phyloP scores from a whole-genome alignment of 495 filamentous ascomycete species.

The Lophium mytilinum region DNA sequence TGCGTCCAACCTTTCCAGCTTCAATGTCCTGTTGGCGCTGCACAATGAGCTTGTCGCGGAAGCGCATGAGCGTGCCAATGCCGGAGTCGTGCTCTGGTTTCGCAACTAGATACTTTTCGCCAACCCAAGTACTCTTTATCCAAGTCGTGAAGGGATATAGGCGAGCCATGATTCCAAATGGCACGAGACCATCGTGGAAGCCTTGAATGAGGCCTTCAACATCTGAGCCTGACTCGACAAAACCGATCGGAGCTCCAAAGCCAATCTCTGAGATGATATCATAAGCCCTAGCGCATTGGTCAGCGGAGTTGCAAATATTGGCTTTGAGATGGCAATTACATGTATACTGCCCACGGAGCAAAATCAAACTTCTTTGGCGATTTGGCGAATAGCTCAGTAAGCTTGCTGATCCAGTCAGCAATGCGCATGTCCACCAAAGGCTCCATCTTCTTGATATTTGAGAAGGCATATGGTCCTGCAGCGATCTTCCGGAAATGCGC shows the following conservation, averaged over 20 bases:
- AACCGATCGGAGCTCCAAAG: slow-evolving; percentile 56
- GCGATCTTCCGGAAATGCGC: slow-evolving; percentile 40
- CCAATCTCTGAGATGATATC: slow-evolving; percentile 59
- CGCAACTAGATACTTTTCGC: slow-evolving; percentile 46
- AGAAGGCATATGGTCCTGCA: slow-evolving; percentile 36
- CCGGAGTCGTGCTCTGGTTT: slow-evolving; percentile 46
- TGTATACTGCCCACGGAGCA: slow-evolving; percentile 44
- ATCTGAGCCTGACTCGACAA: slow-evolving; percentile 50
- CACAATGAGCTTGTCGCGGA: slow-evolving; percentile 33
- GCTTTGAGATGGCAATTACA: slow-evolving; percentile 14
- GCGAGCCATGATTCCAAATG: slow-evolving; percentile 42
- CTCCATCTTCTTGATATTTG: slow-evolving; percentile 26
- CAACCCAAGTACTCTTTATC: slow-evolving; percentile 45
- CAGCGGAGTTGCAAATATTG: too few species aligned
- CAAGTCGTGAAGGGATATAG: slow-evolving; percentile 48
- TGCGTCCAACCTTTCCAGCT: slow-evolving; percentile 27
- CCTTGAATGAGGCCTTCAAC: slow-evolving; percentile 46
- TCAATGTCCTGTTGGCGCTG: slow-evolving; percentile 30
- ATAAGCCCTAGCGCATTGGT: slow-evolving; percentile 42
- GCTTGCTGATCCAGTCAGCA: slow-evolving; percentile 40
- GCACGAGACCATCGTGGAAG: slow-evolving; percentile 43
- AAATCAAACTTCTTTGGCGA: slow-evolving; percentile 44
- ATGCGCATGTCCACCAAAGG: slow-evolving; percentile 15
- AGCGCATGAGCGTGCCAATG: slow-evolving; percentile 46
- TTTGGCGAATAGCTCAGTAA: slow-evolving; percentile 22